Conservation (phyloP, 371 early-diverging fungal genomes). For the Mucor mucedo region DNA sequence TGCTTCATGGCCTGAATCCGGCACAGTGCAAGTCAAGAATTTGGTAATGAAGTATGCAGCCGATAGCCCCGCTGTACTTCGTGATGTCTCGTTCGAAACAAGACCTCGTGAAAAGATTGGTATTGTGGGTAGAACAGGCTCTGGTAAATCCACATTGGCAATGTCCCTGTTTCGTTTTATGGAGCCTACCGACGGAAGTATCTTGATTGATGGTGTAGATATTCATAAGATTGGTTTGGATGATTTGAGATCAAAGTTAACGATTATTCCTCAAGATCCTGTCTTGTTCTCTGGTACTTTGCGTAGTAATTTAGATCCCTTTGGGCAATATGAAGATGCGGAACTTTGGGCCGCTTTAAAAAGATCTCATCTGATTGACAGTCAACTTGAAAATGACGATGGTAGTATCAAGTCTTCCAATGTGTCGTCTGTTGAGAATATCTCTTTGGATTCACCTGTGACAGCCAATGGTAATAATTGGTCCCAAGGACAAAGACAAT, state of each 20-base stretch:
- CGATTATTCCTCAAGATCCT: slow-evolving; percentile 82
- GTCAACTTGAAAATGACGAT: slow-evolving; percentile 36
- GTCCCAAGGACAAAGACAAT: slow-evolving; percentile 88
- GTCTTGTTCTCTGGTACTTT: slow-evolving; percentile 82
- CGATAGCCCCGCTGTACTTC: slow-evolving; percentile 72
- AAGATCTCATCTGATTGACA: slow-evolving; percentile 68
- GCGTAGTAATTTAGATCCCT: slow-evolving; percentile 81
- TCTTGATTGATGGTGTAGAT: slow-evolving; percentile 76
- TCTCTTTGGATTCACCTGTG: slow-evolving; percentile 61
- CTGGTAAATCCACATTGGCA: slow-evolving; percentile 75
- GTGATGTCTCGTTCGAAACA: slow-evolving; percentile 65
- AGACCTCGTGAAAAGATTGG: slow-evolving; percentile 65
- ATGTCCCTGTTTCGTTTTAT: slow-evolving; percentile 78
- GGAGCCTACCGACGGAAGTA: slow-evolving; percentile 65
- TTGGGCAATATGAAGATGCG: slow-evolving; percentile 69
- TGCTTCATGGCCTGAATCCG: slow-evolving; percentile 75
- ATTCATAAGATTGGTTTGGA: slow-evolving; percentile 69
- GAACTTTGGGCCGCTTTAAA: slow-evolving; percentile 79
- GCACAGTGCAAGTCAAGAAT: slow-evolving; percentile 67
- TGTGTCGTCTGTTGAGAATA: slow-evolving; percentile 18
- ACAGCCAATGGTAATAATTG: slow-evolving; percentile 79
- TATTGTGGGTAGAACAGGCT: slow-evolving; percentile 63
- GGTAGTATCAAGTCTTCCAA: not conserved
- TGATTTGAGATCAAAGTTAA: slow-evolving; percentile 63
- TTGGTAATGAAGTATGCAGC: slow-evolving; percentile 72